Evolutionary conservation across 2,329 filamentous ascomycete genomes (phyloP), one percentile per base, ranked within the genome.

Genomic region (Fusarium robinianum): DNA sequence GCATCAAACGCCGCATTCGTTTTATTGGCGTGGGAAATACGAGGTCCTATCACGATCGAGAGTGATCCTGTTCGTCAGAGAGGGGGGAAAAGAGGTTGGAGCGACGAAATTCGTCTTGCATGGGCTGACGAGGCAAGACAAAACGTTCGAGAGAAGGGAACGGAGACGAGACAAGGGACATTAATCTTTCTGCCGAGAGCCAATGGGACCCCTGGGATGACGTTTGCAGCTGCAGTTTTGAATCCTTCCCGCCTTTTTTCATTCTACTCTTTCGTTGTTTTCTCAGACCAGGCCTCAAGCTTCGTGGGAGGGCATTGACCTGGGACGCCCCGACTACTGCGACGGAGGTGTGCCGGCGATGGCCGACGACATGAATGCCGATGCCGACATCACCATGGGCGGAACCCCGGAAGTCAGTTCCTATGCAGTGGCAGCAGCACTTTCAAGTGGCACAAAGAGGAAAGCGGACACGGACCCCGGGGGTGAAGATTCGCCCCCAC

Each of bases 381-480:
- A 76, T 47, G 61, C 57, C 12, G 57, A 60, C 24, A 33, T 50
- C 35, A 46, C 54, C 4, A 42, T 57, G 52, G 53, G 49, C 38
- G 40, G 24, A 27, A 27, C 24, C 34, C 29, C 26, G 29, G 27
- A 30, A 16, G 17, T 38, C 10, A 25, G 35, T 16, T 26, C 36
- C 11, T 35, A 47, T 33, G 45, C 16, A n/a, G 41, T 39, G 39
- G 14, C 41, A 34, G 37, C 26, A 8, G 23, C 32, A 24, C 36
- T n/a, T n/a, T n/a, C 36, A 8, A 54, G 42, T 27, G 75, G 76
- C 38, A 70, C 64, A 43, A 80, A 80, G 65, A 67, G 77, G 30
- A 80, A 79, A 55, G 74, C 73, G 3, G 68, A 73, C 10, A 65
- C 63, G 6, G 53, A 63, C 10, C 59, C 53, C 15, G 64, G 68